Evolutionary conservation across 2,329 filamentous ascomycete species (phyloP).

Genomic region (Fusarium cicatricum): DNA sequence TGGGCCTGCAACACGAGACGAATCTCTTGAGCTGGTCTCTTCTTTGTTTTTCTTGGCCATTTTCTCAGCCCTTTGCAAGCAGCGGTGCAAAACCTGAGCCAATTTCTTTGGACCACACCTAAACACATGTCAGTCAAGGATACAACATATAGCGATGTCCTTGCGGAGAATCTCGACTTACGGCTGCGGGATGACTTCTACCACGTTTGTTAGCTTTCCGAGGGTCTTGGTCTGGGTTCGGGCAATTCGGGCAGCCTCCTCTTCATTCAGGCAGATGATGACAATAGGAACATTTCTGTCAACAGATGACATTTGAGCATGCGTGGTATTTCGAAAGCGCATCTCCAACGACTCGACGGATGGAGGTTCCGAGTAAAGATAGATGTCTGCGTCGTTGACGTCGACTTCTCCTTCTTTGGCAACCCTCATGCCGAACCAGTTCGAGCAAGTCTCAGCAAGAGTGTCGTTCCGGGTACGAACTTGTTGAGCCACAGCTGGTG

Average conservation of each 20-base stretch:
- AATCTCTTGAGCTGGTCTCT: not conserved
- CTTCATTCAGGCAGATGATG: conserved; percentile 43
- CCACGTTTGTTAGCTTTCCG: conserved; percentile 36
- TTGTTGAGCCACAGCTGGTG: conserved; percentile 13
- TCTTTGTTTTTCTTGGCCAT: not conserved
- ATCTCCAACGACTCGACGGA: conserved; percentile 23
- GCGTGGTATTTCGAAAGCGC: conserved; percentile 20
- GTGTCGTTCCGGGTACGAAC: conserved; percentile 41
- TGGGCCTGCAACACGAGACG: not conserved
- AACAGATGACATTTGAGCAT: not conserved
- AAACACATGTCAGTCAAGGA: not conserved
- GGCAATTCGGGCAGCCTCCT: conserved; percentile 42
- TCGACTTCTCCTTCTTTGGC: conserved; percentile 17
- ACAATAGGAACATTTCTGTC: conserved; percentile 36
- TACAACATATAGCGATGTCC: not conserved
- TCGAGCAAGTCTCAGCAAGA: conserved; percentile 41
- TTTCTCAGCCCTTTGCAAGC: conserved; percentile 20
- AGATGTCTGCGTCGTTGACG: conserved; percentile 31
- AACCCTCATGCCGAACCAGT: conserved; percentile 49
- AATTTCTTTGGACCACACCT: conserved; percentile 44
- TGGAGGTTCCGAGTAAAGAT: conserved; percentile 41
- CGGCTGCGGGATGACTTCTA: conserved; percentile 46
- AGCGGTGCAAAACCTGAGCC: conserved; percentile 41
- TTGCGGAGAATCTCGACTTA: conserved; percentile 21
- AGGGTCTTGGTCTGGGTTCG: conserved; percentile 34